Base-by-base conservation (phyloP, 148 eudicot species). In the Beta vulgaris region DNA sequence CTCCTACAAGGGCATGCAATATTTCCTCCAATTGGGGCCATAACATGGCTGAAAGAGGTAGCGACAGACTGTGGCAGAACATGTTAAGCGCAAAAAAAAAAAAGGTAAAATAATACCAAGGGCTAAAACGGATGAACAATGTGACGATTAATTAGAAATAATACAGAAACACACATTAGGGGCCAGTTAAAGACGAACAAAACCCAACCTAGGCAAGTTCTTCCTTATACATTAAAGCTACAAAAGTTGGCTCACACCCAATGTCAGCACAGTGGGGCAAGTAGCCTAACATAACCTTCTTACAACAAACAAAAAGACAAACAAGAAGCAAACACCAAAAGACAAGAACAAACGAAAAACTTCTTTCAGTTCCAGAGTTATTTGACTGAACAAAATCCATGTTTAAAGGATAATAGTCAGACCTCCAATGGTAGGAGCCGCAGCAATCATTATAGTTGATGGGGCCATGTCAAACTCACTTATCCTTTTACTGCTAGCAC, bases 391-490 rank as follows among this genome's bases (percentile, higher is more conserved):
- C 60, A 87, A 83, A 57, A 63, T 51, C 37, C 77, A 76, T 71
- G 26, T 21, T 78, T 71, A 68, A 18, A 68, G 23, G 75, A 78
- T 16, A 36, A 51, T 61, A 82, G 5, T 81, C 74, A 78, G 87
- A 93, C 98, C 98, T 81, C 88, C 46, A 81, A 77, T 80, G 51
- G 88, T 77, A 78, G 88, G 83, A 75, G 82, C 86, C n/a, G n/a
- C n/a, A 77, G 93, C 86, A 80, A 91, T 77, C 84, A 91, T 63
- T 60, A 93, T 92, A 82, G 93, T 81, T 68, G 98, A 97, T 76
- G 99, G 98, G 23, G 99, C 94, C 99, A 96, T 92, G 84, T 96
- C 98, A 74, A 96, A 96, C 73, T 94, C 98, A 64, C 98, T 96
- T 66, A 91, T 76, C 84, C 98, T 92, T 89, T 92, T 92, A 85